Percentiles rank a stretch among this genome's conserved stretches.
These are phyloP conservation scores for Fomitopsis betulina DNA, from an alignment of 1,284 basidiomycete species.

Conservation along the genomic window DNA sequence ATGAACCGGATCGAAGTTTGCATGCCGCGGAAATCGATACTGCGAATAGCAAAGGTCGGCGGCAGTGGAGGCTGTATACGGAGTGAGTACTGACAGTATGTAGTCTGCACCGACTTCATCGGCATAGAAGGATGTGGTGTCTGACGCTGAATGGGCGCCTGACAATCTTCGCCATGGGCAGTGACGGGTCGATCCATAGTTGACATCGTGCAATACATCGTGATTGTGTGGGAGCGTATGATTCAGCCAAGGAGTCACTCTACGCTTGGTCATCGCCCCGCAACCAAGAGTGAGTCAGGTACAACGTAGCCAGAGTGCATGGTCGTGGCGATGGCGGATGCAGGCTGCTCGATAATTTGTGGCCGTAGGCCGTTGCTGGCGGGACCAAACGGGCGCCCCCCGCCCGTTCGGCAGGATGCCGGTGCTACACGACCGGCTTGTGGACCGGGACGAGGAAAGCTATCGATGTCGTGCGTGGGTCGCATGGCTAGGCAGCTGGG, in stretches of 20 bases:
- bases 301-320: not conserved
- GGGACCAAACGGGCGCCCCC: not conserved
- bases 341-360: no score
- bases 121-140: not conserved
- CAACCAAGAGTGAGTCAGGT: not conserved
- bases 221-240: not conserved
- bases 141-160: not conserved
- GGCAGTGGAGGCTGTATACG: not conserved
- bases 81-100: not conserved
- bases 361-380: no score
- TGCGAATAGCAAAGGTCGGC: not conserved
- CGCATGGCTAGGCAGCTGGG: not conserved
- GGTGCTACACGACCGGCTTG: not conserved
- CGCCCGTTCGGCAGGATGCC: not conserved
- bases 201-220: not conserved
- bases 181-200: not conserved
- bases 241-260: not conserved
- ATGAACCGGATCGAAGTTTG: not conserved
- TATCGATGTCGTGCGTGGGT: not conserved
- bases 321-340: no score
- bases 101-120: not conserved
- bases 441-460: not conserved
- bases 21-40: conserved; percentile 1
- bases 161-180: not conserved
- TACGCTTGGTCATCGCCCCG: no score